These are phyloP conservation scores for Aureobasidium sp. DNA, from an alignment of 2,329 filamentous ascomycete genomes.

Conservation along the genomic window DNA sequence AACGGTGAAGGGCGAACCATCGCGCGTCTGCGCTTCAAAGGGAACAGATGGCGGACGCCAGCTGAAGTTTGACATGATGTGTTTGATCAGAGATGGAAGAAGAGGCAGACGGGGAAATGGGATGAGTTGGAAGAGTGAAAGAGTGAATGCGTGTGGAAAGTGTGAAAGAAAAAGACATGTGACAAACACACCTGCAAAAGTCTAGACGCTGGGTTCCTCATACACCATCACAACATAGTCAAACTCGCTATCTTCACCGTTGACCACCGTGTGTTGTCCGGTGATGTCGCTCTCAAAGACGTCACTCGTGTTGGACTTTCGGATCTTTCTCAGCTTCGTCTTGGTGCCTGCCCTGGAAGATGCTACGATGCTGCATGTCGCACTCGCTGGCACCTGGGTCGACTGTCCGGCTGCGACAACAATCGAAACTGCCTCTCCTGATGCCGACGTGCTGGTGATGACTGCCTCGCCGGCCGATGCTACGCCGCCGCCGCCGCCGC, in stretches of 20 bases:
- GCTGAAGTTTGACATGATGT: constrained; percentile 8
- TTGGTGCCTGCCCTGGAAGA: not conserved
- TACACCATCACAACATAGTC: too few relatives aligned
- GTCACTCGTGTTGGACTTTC: too few relatives aligned
- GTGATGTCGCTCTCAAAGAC: too few relatives aligned
- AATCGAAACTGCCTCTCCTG: too few relatives aligned
- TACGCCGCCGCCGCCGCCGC: too few relatives aligned
- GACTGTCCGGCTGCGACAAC: not conserved
- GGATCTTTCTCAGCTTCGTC: too few relatives aligned
- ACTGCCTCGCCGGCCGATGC: too few relatives aligned
- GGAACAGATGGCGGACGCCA: constrained; percentile 5
- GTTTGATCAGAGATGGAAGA: not conserved
- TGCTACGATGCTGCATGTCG: not conserved
- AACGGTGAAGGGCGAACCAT: constrained; percentile 14
- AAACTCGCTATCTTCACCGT: too few relatives aligned
- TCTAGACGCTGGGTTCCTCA: too few relatives aligned
- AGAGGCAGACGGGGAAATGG: not conserved
- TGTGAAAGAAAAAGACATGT: constrained; percentile 5
- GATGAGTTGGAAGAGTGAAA: too few relatives aligned
- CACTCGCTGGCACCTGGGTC: not conserved
- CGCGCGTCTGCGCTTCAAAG: constrained; percentile 13
- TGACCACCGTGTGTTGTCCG: too few relatives aligned
- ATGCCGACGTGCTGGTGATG: too few relatives aligned
- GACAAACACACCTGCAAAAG: not conserved
- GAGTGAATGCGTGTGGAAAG: not conserved